Evolutionary conservation across 495 filamentous ascomycete genomes (phyloP).

Genomic region (Penicillium odoratum): DNA sequence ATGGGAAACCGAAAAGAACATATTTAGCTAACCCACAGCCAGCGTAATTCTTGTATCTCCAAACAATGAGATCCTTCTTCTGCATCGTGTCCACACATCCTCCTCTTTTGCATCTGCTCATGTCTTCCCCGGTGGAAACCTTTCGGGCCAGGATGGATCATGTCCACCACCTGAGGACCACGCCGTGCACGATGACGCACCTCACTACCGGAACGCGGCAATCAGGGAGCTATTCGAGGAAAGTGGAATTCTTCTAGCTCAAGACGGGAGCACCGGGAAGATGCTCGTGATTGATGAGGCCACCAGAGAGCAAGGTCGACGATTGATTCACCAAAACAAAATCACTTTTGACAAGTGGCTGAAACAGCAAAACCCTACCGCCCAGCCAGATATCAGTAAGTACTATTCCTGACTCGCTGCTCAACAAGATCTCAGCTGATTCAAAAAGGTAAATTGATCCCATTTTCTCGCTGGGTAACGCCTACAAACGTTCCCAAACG

Average conservation of each 20-base stretch:
- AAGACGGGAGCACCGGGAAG: conserved; percentile 39
- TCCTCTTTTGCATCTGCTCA: conserved; percentile 87
- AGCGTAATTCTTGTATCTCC: conserved; percentile 87
- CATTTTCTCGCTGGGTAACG: conserved; percentile 92
- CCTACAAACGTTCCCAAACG: conserved; percentile 68
- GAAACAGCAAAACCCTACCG: conserved; percentile 54
- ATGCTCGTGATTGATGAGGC: conserved; percentile 59
- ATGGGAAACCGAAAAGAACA: neutral
- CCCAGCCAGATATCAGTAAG: conserved; percentile 65
- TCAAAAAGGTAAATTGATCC: conserved; percentile 59
- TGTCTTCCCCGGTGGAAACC: conserved; percentile 94
- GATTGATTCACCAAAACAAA: conserved; percentile 61
- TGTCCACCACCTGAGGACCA: conserved; percentile 47
- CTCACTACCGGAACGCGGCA: conserved; percentile 72
- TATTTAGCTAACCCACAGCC: conserved; percentile 8
- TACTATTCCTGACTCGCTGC: conserved; percentile 1
- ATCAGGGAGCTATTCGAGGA: conserved; percentile 95
- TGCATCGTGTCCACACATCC: conserved; percentile 81
- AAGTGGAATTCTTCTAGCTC: conserved; percentile 82
- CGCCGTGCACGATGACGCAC: conserved; percentile 63
- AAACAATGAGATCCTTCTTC: conserved; percentile 79
- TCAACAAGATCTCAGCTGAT: neutral
- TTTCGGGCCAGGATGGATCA: conserved; percentile 66
- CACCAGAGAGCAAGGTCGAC: conserved; percentile 64
- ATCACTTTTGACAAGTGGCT: conserved; percentile 70